Percentiles rank a stretch among this genome's conserved stretches.
Evolutionary conservation across 495 filamentous ascomycete genomes (phyloP).

Genomic region (Melanomma pulvis-pyrius): DNA sequence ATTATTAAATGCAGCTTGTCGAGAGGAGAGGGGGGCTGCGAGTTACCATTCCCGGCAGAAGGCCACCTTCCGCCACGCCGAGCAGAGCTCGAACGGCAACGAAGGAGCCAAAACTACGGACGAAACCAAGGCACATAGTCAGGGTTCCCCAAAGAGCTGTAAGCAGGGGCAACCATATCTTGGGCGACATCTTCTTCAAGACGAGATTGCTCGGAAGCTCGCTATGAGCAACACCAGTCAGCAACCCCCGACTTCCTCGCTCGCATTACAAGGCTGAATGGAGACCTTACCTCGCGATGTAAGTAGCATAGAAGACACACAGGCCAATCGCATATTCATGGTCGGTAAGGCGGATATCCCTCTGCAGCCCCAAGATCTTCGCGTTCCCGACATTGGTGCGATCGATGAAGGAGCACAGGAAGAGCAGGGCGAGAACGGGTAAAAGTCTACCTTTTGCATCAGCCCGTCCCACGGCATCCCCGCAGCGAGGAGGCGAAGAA

Average conservation of each 20-base stretch:
- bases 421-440: conserved; percentile 54
- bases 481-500: neutral
- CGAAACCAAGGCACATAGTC: conserved; percentile 38
- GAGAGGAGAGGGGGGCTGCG: neutral
- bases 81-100: conserved; percentile 32
- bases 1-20: neutral
- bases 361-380: conserved; percentile 33
- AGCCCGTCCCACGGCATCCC: neutral
- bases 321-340: conserved; percentile 34
- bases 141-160: conserved; percentile 33
- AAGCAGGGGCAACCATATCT: conserved; percentile 20
- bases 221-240: neutral
- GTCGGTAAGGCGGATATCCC: conserved; percentile 23
- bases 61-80: conserved; percentile 52
- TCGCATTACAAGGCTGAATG: neutral
- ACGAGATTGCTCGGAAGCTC: conserved; percentile 40
- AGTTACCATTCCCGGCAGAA: conserved; percentile 55
- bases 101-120: conserved; percentile 27
- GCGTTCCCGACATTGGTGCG: conserved; percentile 37
- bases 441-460: conserved; percentile 9
- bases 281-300: conserved; percentile 48
- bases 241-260: neutral
- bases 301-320: conserved; percentile 60
- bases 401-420: conserved; percentile 50
- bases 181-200: conserved; percentile 41